phyloP scores from a whole-genome alignment of 169 alveolate species.

The Prorocentrum cordatum region DNA sequence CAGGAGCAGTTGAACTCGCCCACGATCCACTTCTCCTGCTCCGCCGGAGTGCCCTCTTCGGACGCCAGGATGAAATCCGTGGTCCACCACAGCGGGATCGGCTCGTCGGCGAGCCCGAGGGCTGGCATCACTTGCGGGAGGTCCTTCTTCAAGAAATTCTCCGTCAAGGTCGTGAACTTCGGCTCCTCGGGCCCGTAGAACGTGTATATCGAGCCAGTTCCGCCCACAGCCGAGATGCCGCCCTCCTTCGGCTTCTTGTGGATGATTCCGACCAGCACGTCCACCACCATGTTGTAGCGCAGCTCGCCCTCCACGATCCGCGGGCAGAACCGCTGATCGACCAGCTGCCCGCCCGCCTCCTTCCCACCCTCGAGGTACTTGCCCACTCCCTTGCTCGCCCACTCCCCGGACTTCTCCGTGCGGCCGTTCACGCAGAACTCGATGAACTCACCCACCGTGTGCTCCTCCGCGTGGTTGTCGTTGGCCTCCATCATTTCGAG shows the following conservation, averaged over 20 bases:
- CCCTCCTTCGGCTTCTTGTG: slow-evolving; percentile 43
- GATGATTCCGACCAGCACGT: not conserved
- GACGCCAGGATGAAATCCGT: slow-evolving; percentile 19
- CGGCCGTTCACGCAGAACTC: too few species aligned
- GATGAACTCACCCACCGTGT: too few species aligned
- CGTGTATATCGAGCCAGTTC: not conserved
- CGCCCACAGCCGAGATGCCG: slow-evolving; percentile 28
- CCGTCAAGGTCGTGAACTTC: slow-evolving; percentile 8
- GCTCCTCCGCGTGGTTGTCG: too few species aligned
- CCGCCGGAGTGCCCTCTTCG: slow-evolving; percentile 9
- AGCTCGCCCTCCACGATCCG: too few species aligned
- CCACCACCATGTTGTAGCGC: slow-evolving; percentile 1
- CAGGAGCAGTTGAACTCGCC: slow-evolving; percentile 8
- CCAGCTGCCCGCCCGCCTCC: too few species aligned
- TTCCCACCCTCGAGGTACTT: too few species aligned
- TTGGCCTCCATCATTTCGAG: too few species aligned
- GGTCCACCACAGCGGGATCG: not conserved
- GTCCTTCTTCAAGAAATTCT: slow-evolving; percentile 26
- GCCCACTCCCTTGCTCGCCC: too few species aligned
- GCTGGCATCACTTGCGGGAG: slow-evolving; percentile 17
- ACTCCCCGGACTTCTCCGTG: too few species aligned
- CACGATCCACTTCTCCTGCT: not conserved
- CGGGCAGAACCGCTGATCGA: too few species aligned
- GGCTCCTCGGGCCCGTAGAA: slow-evolving; percentile 24
- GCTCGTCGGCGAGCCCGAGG: slow-evolving; percentile 20